These are phyloP conservation scores for Chaetomium strumarium DNA, from an alignment of 2,329 filamentous ascomycete species.

Conservation along the genomic window DNA sequence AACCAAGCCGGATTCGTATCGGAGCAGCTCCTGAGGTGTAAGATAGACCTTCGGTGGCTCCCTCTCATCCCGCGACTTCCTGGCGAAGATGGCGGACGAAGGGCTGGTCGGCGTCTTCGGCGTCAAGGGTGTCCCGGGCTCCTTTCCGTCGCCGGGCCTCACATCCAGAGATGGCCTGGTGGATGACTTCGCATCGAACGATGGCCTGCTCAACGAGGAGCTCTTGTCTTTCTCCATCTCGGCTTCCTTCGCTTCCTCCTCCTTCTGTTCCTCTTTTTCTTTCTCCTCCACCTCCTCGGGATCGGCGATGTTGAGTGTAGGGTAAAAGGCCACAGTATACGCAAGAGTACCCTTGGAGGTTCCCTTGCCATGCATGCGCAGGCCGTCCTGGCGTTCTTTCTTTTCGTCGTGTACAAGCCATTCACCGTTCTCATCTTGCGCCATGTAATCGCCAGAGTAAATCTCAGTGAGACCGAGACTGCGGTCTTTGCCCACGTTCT, in stretches of 20 bases:
- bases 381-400: slow-evolving; percentile 55
- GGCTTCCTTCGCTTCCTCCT: slow-evolving; percentile 34
- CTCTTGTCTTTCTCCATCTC: slow-evolving; percentile 39
- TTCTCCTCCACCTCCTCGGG: slow-evolving; percentile 75
- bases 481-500: slow-evolving; percentile 86
- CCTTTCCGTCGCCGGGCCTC: slow-evolving; percentile 28
- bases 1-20: slow-evolving; percentile 85
- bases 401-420: slow-evolving; percentile 76
- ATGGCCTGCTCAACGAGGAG: slow-evolving; percentile 31
- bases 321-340: slow-evolving; percentile 86
- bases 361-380: slow-evolving; percentile 68
- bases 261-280: slow-evolving; percentile 40
- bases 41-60: slow-evolving; percentile 71
- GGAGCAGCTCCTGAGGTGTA: slow-evolving; percentile 70
- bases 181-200: slow-evolving; percentile 15
- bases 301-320: slow-evolving; percentile 79
- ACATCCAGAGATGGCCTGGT: slow-evolving; percentile 30
- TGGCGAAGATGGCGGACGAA: slow-evolving; percentile 37
- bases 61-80: slow-evolving; percentile 48
- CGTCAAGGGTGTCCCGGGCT: slow-evolving; percentile 34
- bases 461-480: slow-evolving; percentile 78
- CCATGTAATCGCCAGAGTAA: slow-evolving; percentile 69
- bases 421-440: slow-evolving; percentile 71
- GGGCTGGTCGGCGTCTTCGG: slow-evolving; percentile 42
- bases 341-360: slow-evolving; percentile 72